Evolutionary conservation across 371 early-diverging fungal genomes (phyloP), one percentile per base, ranked within the genome.

Genomic region (Rhizopus microsporus): DNA sequence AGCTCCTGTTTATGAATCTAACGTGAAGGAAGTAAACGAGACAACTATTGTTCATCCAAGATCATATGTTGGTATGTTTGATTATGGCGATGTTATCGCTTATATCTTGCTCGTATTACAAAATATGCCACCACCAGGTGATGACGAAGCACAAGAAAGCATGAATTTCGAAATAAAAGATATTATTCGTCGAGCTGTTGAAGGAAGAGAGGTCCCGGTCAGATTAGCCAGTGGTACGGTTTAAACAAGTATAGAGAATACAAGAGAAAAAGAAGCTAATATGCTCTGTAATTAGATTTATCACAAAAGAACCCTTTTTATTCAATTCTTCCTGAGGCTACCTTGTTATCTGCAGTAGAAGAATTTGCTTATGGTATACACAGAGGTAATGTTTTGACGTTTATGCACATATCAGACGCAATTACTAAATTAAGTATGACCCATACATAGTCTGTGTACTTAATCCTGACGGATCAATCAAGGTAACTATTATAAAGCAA

Each of bases 221-320:
- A 83, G 77, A 49, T 62, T 88, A 31, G 87, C 84, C 3, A 83
- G 81, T 49, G 80, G 83, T 77, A 68, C 45, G 51, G 33, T 34
- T 32, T 31, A 39, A 30, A 15, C 16, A 34, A 45, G 3, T 33
- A 33, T 7, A 45, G 16, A 6, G 32, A 15, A 34, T 15, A 30
- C 4, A 39, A 39, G 7, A 31, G 3, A 42, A 30, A 30, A 42
- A 0, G 3, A 23, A 17, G 9, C 23, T 42, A 4, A 23, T 33
- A 23, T 15, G 12, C 32, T 6, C 30, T 30, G 17, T 9, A 48
- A 8, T 16, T 57, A 72, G 94, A 93, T 68, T 63, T 91, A 38
- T 93, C 93, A n/a, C 81, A 84, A 43, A 83, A 84, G 52, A 90
- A 93, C 57, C 93, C 94, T 5, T 93, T 93, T 63, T 92, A 91